phyloP scores from a whole-genome alignment of 371 early-diverging fungal species.

The Rhizomucor pusillus region DNA sequence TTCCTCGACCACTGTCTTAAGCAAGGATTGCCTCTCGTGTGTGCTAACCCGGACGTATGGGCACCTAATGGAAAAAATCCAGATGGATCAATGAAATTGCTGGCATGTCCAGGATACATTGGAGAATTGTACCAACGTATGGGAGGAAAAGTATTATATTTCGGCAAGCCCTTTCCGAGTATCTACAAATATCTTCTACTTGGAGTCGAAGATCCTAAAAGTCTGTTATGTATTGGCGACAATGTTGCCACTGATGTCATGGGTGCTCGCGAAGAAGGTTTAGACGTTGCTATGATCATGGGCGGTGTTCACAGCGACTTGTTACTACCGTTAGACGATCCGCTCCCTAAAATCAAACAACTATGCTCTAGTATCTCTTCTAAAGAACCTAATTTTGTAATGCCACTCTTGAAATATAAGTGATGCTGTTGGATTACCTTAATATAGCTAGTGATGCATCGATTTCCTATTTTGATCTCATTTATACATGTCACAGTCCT shows the following conservation, averaged over 20 bases:
- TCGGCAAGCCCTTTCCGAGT: constrained; percentile 43
- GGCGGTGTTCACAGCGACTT: constrained; percentile 45
- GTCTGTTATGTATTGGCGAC: constrained; percentile 41
- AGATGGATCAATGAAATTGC: constrained; percentile 22
- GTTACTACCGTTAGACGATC: no score
- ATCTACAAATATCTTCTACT: constrained; percentile 34
- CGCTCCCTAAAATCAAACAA: no score
- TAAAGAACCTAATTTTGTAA: constrained; percentile 5
- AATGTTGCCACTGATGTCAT: constrained; percentile 40
- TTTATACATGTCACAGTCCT: no score
- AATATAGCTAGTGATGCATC: no score
- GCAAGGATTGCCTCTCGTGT: constrained; percentile 29
- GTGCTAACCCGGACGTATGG: constrained; percentile 47
- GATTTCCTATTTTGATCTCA: no score
- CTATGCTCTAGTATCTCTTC: not conserved
- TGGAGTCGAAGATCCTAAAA: constrained; percentile 4
- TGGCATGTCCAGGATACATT: constrained; percentile 40
- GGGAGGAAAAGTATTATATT: constrained; percentile 44
- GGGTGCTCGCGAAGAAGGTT: constrained; percentile 34
- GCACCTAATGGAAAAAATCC: constrained; percentile 37
- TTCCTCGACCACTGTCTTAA: constrained; percentile 22
- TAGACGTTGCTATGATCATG: constrained; percentile 44
- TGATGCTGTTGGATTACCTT: no score
- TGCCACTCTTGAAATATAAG: constrained; percentile 3
- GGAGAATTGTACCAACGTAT: constrained; percentile 39